These are phyloP conservation scores for Phytophthora tentaculata DNA, from an alignment of 352 stramenopile genomes.

Conservation along the genomic window DNA sequence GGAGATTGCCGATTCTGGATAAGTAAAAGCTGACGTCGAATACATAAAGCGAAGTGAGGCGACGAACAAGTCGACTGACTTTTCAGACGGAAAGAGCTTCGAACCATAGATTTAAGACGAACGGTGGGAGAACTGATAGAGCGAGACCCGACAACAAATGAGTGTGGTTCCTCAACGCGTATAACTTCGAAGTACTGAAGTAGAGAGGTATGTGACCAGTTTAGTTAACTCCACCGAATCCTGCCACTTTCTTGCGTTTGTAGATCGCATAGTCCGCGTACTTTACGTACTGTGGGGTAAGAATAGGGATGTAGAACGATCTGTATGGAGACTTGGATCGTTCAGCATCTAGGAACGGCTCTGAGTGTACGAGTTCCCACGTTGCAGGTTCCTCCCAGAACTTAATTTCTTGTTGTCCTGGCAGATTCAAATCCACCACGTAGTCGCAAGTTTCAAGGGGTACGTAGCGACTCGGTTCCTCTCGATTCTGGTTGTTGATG, in stretches of 20 bases:
- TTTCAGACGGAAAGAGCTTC: too few relatives aligned
- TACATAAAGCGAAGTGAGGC: too few relatives aligned
- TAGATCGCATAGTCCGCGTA: slow-evolving; percentile 76
- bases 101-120: too few relatives aligned
- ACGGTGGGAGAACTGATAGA: too few relatives aligned
- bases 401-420: slow-evolving; percentile 65
- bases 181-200: too few relatives aligned
- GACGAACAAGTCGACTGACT: too few relatives aligned
- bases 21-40: too few relatives aligned
- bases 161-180: too few relatives aligned
- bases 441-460: slow-evolving; percentile 84
- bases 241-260: slow-evolving; percentile 64
- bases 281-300: slow-evolving; percentile 59
- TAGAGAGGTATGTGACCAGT: too few relatives aligned
- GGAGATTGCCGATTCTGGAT: too few relatives aligned
- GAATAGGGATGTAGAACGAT: slow-evolving; percentile 79
- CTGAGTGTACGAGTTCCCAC: slow-evolving; percentile 61
- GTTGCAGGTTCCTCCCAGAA: slow-evolving; percentile 59
- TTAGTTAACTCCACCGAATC: too few relatives aligned
- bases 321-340: slow-evolving; percentile 67
- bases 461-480: slow-evolving; percentile 92
- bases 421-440: slow-evolving; percentile 88
- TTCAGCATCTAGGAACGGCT: slow-evolving; percentile 69
- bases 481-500: slow-evolving; percentile 96
- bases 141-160: too few relatives aligned